phyloP scores from a whole-genome alignment of 257 asterid genomes.

The Gardenia jasminoides region DNA sequence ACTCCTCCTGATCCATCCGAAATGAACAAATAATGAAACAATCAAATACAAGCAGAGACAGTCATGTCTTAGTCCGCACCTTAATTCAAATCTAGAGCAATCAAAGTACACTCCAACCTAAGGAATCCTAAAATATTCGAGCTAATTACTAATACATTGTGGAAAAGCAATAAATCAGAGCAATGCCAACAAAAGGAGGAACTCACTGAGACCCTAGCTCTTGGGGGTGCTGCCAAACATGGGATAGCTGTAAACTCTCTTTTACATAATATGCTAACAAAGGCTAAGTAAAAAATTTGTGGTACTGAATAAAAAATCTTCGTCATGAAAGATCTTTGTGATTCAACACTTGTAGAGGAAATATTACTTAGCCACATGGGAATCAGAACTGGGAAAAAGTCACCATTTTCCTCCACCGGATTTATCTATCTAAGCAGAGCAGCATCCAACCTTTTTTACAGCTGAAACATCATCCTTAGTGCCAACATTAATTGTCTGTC shows the following conservation, averaged over 20 bases:
- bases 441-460: conserved; percentile 65
- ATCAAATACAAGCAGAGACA: neutral
- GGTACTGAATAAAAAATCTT: neutral
- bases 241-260: neutral
- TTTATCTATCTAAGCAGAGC: conserved; percentile 41
- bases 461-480: conserved; percentile 65
- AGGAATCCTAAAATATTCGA: neutral
- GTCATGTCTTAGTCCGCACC: neutral
- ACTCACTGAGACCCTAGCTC: neutral
- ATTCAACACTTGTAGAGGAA: neutral
- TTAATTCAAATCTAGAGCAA: conserved; percentile 1
- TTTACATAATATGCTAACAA: conserved; percentile 2
- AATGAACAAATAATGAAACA: conserved; percentile 3
- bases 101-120: conserved; percentile 1
- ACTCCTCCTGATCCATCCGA: neutral
- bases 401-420: conserved; percentile 3
- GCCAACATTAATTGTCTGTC: conserved; percentile 59
- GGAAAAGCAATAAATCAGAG: conserved; percentile 1
- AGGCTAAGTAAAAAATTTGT: neutral
- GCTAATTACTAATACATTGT: conserved; percentile 3
- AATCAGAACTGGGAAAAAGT: neutral
- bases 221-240: conserved; percentile 1
- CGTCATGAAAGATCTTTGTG: neutral
- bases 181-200: conserved; percentile 5
- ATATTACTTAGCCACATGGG: conserved; percentile 1